Evolutionary conservation across 768 basidiomycete genomes (phyloP), one percentile per base, ranked within the genome.

Genomic region (Galerina sulciceps): DNA sequence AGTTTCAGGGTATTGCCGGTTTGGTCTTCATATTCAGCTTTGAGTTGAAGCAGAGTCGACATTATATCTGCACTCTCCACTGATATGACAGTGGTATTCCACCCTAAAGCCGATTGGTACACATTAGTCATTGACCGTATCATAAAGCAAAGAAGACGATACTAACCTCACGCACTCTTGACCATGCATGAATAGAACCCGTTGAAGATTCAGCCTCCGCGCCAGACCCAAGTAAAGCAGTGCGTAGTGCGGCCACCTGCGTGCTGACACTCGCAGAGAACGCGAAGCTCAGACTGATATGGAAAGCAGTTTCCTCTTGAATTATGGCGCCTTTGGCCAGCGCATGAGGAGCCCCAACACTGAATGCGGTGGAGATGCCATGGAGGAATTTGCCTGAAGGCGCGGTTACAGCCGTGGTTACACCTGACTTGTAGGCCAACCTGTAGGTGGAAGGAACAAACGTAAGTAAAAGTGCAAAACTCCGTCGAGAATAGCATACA

Each of bases 1-100:
- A 85, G 52, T n/a, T 65, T 71, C 36, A 80, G 67, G 1, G 11
- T 60, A 18, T 68, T 63, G 53, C 76, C 67, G 9, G 70, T 74
- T 0, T 53, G 65, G 1, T 48, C 63, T 48, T 88, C 84, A 18
- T 82, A 79, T 51, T 87, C 81, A 9, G 65, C 63, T 69, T 87
- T 89, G 59, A 94, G 81, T 4, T 61, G 65, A 38, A 95, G 73
- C 11, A 94, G 72, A 0, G 85, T 82, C 0, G 89, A 85, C 68
- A 94, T 94, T 49, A 88, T 78, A 69, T 94, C 93, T 9, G 90
- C 91, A 64, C 81, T 90, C 57, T 88, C 78, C 11, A 85, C 87
- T 1, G 82, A 73, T 17, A 93, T 70, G 2, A 93, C 89, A 95
- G 75, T 0, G 89, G 84, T 0, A 88, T 68, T n/a, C 73, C 60